These are phyloP conservation scores for Plasmodium cynomolgi DNA, from an alignment of 169 alveolate genomes.

Conservation along the genomic window DNA sequence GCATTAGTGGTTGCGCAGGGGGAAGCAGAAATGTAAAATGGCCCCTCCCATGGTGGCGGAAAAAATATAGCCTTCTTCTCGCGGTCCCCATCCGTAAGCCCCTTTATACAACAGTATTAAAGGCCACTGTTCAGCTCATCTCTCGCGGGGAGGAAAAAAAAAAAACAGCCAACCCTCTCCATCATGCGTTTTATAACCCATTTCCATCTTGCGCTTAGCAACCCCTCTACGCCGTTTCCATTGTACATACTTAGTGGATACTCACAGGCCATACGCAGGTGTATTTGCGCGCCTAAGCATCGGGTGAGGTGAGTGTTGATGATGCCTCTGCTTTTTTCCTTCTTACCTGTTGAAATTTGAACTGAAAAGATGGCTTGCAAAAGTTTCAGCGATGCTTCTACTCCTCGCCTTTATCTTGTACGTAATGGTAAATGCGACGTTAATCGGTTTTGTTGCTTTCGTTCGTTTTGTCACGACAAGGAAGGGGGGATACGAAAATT, in stretches of 20 bases:
- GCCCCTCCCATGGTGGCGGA: background rate
- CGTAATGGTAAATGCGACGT: background rate
- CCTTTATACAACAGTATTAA: background rate
- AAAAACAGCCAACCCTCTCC: background rate
- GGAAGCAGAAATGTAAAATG: background rate
- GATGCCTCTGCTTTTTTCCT: background rate
- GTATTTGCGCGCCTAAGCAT: background rate
- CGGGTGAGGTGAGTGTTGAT: background rate
- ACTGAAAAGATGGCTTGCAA: background rate
- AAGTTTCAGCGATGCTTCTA: background rate
- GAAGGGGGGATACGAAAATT: background rate
- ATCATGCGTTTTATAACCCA: background rate
- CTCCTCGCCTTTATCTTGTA: slow-evolving; percentile 1
- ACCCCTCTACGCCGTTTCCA: background rate
- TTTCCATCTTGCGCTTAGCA: no score
- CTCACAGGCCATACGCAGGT: background rate
- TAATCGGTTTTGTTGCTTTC: background rate
- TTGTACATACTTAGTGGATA: background rate
- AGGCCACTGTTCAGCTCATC: background rate
- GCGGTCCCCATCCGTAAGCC: background rate
- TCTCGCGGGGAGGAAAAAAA: background rate
- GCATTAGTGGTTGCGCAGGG: background rate
- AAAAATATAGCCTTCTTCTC: background rate
- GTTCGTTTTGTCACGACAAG: background rate
- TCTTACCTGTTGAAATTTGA: background rate